These are phyloP conservation scores for Tolypocladium pustulatum DNA, from an alignment of 2,329 filamentous ascomycete genomes.

Conservation along the genomic window DNA sequence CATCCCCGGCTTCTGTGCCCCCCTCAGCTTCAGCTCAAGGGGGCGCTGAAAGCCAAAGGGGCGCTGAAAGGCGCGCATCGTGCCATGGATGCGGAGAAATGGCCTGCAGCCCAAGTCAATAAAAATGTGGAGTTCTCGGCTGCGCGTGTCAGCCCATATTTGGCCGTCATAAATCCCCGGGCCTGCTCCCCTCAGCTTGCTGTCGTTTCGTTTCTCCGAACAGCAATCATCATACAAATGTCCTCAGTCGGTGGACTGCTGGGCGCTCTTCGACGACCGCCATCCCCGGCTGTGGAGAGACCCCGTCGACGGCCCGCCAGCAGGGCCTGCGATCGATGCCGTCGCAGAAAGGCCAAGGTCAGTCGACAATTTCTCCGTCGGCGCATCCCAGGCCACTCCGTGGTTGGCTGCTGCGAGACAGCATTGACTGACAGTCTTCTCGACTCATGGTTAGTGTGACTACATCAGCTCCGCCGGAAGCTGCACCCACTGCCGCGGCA, in stretches of 20 bases:
- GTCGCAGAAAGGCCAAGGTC: slow-evolving; percentile 25
- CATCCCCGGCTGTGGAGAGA: slow-evolving; percentile 4
- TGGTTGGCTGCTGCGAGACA: no score
- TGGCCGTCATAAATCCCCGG: background rate
- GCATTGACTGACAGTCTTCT: background rate
- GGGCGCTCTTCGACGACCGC: slow-evolving; percentile 7
- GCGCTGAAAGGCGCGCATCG: background rate
- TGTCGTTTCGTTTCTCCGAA: background rate
- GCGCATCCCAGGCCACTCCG: background rate
- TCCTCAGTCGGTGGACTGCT: slow-evolving; percentile 1
- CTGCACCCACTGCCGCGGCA: slow-evolving; percentile 22
- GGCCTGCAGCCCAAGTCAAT: background rate
- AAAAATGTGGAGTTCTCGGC: slow-evolving; percentile 3
- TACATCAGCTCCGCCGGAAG: slow-evolving; percentile 10
- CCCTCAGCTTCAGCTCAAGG: background rate
- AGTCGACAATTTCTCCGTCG: slow-evolving; percentile 5
- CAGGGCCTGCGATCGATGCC: slow-evolving; percentile 24
- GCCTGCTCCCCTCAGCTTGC: background rate
- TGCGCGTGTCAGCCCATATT: background rate
- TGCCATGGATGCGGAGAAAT: slow-evolving; percentile 4
- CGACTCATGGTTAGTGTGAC: slow-evolving; percentile 14
- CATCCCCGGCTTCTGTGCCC: background rate
- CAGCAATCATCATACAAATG: background rate
- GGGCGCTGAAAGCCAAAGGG: background rate
- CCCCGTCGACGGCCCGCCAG: slow-evolving; percentile 11